phyloP scores from a whole-genome alignment of 192 early-diverging fungal genomes.

The Dissophora ornata region DNA sequence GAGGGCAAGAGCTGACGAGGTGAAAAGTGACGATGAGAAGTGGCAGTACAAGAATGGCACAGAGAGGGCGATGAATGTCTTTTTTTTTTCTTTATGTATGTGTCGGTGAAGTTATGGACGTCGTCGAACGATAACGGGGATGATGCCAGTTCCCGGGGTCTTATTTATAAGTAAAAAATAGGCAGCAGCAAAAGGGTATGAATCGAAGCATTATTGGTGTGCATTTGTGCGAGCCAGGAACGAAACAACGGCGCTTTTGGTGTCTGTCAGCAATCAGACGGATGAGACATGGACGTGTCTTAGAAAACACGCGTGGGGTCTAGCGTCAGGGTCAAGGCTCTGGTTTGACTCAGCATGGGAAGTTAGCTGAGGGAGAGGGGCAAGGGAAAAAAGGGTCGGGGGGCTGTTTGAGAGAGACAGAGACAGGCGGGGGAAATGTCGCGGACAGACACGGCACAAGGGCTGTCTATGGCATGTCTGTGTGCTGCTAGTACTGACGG shows the following conservation, averaged over 20 bases:
- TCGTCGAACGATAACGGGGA: too few species aligned
- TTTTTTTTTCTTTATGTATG: neutral
- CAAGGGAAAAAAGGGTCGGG: too few species aligned
- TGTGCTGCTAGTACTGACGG: neutral
- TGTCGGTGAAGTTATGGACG: neutral
- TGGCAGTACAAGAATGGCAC: neutral
- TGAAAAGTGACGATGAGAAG: neutral
- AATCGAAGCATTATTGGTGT: too few species aligned
- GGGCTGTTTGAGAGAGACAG: slow-evolving; percentile 4
- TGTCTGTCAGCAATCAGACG: neutral
- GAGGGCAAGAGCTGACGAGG: neutral
- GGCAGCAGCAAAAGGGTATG: too few species aligned
- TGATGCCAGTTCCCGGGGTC: too few species aligned
- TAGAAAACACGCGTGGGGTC: slow-evolving; percentile 5
- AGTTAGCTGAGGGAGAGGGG: too few species aligned
- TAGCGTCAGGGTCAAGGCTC: neutral
- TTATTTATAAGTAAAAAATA: too few species aligned
- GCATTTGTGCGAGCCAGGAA: too few species aligned
- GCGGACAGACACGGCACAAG: too few species aligned
- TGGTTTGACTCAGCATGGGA: slow-evolving; percentile 9
- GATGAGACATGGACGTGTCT: slow-evolving; percentile 18
- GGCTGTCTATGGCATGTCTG: neutral
- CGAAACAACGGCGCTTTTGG: too few species aligned
- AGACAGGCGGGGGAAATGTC: slow-evolving; percentile 1
- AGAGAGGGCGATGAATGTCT: too few species aligned